Evolutionary conservation across 768 basidiomycete species (phyloP).

Genomic region (Rhodocollybia butyracea): DNA sequence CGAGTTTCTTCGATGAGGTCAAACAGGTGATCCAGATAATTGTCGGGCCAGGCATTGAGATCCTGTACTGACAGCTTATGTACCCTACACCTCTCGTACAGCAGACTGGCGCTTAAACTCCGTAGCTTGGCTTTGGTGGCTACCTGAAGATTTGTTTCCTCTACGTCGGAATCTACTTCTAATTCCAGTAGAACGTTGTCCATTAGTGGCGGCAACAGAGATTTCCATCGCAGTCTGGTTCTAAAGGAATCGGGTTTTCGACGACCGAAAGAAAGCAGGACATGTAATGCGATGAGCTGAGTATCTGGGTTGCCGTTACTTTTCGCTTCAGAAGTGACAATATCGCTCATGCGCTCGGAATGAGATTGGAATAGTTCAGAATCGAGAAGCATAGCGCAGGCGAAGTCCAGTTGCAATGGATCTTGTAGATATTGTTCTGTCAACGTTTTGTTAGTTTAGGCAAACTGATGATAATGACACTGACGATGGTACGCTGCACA

Average conservation of each 20-base stretch:
- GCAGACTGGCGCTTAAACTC: conserved; percentile 62
- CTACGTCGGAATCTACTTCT: too few relatives aligned
- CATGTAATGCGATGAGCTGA: conserved; percentile 73
- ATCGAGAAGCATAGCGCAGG: conserved; percentile 69
- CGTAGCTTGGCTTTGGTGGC: conserved; percentile 86
- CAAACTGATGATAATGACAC: conserved; percentile 21
- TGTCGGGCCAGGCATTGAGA: conserved; percentile 78
- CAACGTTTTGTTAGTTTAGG: not conserved
- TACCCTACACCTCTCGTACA: conserved; percentile 93
- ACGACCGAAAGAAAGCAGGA: conserved; percentile 75
- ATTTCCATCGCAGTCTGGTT: conserved; percentile 80
- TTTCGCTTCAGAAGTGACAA: conserved; percentile 66
- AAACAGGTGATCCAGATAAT: conserved; percentile 86
- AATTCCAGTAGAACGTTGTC: conserved; percentile 81
- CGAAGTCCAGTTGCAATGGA: conserved; percentile 81
- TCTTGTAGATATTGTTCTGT: conserved; percentile 83
- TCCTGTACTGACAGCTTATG: conserved; percentile 79
- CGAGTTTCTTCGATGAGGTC: conserved; percentile 92
- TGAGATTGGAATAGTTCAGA: conserved; percentile 90
- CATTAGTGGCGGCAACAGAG: conserved; percentile 78
- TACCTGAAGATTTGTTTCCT: conserved; percentile 56
- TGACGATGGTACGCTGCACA: conserved; percentile 86
- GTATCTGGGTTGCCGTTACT: conserved; percentile 85
- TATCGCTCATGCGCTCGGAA: conserved; percentile 87
- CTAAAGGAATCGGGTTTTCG: conserved; percentile 69